Conservation (phyloP, 2,329 filamentous ascomycete species). For the Gnomoniopsis sp. region DNA sequence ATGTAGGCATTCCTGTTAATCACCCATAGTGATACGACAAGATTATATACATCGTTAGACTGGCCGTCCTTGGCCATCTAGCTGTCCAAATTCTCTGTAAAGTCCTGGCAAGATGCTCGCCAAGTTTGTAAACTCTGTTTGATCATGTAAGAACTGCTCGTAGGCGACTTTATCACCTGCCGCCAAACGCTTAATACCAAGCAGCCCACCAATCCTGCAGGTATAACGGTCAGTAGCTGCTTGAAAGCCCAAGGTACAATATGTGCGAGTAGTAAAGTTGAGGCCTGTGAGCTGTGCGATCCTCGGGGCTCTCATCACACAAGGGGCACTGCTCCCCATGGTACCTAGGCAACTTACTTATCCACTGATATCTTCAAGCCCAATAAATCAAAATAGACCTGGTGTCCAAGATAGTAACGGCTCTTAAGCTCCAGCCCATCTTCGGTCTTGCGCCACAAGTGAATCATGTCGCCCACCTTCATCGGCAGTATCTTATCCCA, state of each 20-base stretch:
- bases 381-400: constrained; percentile 12
- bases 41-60: neutral
- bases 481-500: constrained; percentile 14
- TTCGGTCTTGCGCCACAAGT: constrained; percentile 14
- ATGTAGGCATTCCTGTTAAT: no score
- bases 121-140: constrained; percentile 19
- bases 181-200: constrained; percentile 12
- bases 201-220: neutral
- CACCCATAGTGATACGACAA: no score
- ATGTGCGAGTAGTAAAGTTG: no score
- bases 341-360: neutral
- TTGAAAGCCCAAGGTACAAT: neutral
- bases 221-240: neutral
- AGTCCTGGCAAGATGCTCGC: constrained; percentile 15
- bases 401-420: constrained; percentile 17
- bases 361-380: constrained; percentile 8
- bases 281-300: no score
- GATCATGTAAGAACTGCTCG: constrained; percentile 18
- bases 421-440: constrained; percentile 16
- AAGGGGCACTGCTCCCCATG: no score
- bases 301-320: no score
- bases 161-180: constrained; percentile 15
- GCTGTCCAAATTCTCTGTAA: constrained; percentile 3
- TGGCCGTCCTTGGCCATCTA: neutral
- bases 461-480: constrained; percentile 18